Evolutionary conservation across 108 stramenopile species (phyloP).

Genomic region (Bacterosira constricta): DNA sequence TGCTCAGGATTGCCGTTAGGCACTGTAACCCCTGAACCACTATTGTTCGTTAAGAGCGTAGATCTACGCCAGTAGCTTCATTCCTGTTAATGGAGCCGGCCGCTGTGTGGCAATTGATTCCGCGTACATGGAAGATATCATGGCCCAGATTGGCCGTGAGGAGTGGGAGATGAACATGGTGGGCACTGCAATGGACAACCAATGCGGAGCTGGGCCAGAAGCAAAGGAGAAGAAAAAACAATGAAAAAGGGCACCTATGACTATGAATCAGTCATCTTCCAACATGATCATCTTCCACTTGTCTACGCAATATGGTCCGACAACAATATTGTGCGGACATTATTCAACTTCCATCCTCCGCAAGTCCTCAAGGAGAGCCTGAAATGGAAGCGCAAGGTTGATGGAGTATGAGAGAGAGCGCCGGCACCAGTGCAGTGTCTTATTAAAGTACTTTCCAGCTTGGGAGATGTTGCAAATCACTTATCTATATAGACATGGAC

Average conservation of each 20-base stretch:
- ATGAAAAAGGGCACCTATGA: too few species aligned
- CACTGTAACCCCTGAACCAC: too few species aligned
- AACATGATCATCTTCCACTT: not conserved
- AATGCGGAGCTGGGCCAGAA: not conserved
- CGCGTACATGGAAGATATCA: conserved; percentile 13
- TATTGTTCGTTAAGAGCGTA: too few species aligned
- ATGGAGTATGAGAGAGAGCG: not conserved
- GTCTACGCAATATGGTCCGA: not conserved
- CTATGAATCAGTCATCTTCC: too few species aligned
- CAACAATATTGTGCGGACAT: not conserved
- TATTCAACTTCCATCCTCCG: not conserved
- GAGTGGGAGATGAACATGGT: conserved; percentile 11
- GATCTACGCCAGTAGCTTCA: too few species aligned
- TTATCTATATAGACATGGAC: too few species aligned
- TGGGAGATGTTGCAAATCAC: too few species aligned
- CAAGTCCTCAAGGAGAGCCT: not conserved
- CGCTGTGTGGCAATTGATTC: not conserved
- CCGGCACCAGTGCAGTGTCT: not conserved
- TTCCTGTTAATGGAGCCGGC: not conserved
- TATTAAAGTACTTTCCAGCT: too few species aligned
- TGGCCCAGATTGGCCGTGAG: not conserved
- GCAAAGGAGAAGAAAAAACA: too few species aligned
- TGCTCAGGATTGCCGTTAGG: too few species aligned
- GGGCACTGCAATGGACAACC: not conserved
- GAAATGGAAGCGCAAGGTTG: not conserved